These are phyloP conservation scores for Lentinula detonsa DNA, from an alignment of 768 basidiomycete genomes.

Conservation along the genomic window DNA sequence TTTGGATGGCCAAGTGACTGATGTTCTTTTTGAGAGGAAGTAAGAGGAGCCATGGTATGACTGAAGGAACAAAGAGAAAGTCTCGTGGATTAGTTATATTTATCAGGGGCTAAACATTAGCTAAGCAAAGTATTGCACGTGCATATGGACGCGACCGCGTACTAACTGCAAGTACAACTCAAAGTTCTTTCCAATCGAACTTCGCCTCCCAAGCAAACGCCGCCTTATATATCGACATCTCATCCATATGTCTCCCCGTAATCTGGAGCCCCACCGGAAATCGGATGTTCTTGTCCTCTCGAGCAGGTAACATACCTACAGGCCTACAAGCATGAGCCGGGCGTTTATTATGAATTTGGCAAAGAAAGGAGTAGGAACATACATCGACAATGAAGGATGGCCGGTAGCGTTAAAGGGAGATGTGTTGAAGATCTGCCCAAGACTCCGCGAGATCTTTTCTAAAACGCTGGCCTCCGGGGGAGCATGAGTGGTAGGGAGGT, in stretches of 20 bases:
- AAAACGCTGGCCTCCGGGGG: neutral
- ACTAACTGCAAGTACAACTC: neutral
- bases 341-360: too few relatives aligned
- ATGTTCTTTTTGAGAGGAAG: too few relatives aligned
- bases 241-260: neutral
- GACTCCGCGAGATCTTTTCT: neutral
- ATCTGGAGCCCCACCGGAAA: conserved; percentile 5
- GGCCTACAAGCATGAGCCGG: neutral
- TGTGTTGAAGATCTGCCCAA: conserved; percentile 1
- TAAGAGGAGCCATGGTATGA: too few relatives aligned
- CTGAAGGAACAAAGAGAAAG: too few relatives aligned
- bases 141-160: too few relatives aligned
- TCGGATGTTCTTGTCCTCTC: neutral
- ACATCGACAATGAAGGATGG: neutral
- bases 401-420: conserved; percentile 1
- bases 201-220: conserved; percentile 1
- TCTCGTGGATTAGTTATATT: too few relatives aligned
- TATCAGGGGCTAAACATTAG: too few relatives aligned
- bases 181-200: neutral
- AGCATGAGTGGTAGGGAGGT: conserved; percentile 1
- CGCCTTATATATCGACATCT: neutral
- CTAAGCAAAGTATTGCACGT: too few relatives aligned
- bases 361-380: neutral
- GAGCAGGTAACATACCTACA: neutral
- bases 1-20: too few relatives aligned